Evolutionary conservation across 2,329 filamentous ascomycete species (phyloP).

Genomic region (Rosellinia necatrix): DNA sequence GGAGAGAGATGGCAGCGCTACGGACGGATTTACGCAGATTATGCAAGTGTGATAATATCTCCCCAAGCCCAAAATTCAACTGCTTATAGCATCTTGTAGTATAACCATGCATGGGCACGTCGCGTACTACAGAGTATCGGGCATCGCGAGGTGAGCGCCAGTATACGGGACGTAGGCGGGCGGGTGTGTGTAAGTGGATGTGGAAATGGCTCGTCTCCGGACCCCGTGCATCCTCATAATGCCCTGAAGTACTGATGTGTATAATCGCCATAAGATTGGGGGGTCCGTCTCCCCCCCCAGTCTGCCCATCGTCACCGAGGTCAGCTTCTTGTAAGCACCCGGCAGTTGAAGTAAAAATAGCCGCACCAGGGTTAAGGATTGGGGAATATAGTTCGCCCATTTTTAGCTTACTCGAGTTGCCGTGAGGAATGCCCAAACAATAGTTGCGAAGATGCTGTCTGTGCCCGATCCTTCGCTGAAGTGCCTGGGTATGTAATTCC

Average conservation of each 20-base stretch:
- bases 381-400: conserved; percentile 11
- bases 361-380: conserved; percentile 1
- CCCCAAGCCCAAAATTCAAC: conserved; percentile 4
- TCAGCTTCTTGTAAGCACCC: conserved; percentile 3
- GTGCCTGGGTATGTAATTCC: no score
- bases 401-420: neutral
- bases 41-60: conserved; percentile 10
- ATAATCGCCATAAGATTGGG: conserved; percentile 7
- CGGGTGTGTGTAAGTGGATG: neutral
- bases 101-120: conserved; percentile 16
- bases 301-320: conserved; percentile 5
- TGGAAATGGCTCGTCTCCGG: conserved; percentile 8
- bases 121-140: conserved; percentile 13
- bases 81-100: conserved; percentile 25
- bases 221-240: conserved; percentile 8
- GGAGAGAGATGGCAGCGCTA: conserved; percentile 2
- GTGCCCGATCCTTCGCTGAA: neutral
- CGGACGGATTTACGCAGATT: conserved; percentile 15
- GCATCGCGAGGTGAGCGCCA: conserved; percentile 1
- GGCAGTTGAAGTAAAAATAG: conserved; percentile 6
- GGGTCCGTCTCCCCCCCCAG: no score
- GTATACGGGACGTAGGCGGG: no score
- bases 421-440: neutral
- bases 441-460: neutral
- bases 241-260: neutral